Conservation (phyloP, 2,329 filamentous ascomycete genomes). For the Pestalotiopsis sp. region DNA sequence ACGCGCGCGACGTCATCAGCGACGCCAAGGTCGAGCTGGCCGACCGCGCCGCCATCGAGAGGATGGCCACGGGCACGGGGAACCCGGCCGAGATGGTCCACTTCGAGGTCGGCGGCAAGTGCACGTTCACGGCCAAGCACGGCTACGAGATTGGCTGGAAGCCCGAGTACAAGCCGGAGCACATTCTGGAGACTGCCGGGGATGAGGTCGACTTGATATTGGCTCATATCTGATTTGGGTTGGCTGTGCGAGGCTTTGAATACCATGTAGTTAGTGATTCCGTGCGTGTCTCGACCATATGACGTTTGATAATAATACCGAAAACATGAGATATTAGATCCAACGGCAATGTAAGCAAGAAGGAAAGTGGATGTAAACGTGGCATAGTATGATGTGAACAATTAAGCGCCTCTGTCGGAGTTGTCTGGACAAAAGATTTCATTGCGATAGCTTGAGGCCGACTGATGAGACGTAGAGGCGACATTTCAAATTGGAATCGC, state of each 20-base stretch:
- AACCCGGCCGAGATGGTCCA: conserved; percentile 36
- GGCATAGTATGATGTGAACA: too few species aligned
- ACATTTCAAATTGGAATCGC: too few species aligned
- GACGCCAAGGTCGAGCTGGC: conserved; percentile 37
- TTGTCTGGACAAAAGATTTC: too few species aligned
- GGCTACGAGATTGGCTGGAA: conserved; percentile 44
- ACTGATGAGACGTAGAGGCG: too few species aligned
- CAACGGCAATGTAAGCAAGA: too few species aligned
- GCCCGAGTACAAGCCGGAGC: conserved; percentile 39
- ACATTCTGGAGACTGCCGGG: conserved; percentile 47
- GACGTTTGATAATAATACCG: too few species aligned
- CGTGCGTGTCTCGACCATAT: too few species aligned
- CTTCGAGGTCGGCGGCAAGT: conserved; percentile 45
- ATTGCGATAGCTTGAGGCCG: too few species aligned
- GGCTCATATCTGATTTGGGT: neutral
- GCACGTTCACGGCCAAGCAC: conserved; percentile 44
- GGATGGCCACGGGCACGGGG: conserved; percentile 42
- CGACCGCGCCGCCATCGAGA: conserved; percentile 34
- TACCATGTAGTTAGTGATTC: neutral
- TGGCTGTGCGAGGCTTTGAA: neutral
- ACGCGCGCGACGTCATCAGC: conserved; percentile 38
- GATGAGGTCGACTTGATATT: conserved; percentile 48
- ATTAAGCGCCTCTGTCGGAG: too few species aligned
- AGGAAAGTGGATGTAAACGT: too few species aligned
- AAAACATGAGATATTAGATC: too few species aligned